Evolutionary conservation across 345 rosid species (phyloP).

Genomic region (Bruguiera sexangula): DNA sequence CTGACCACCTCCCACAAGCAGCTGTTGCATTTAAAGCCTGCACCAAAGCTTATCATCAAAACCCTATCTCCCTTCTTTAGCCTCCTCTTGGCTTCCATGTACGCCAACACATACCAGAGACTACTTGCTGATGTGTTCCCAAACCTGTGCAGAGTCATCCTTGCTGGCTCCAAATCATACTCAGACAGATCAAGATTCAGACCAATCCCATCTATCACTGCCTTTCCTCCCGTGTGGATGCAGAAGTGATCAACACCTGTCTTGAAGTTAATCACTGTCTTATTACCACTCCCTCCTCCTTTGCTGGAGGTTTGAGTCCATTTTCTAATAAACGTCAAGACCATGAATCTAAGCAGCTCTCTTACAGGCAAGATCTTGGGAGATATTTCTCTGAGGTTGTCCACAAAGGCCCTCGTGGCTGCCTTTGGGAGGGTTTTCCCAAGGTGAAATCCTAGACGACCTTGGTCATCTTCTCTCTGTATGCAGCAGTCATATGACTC

Average conservation of each 20-base stretch:
- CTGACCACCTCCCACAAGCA: slow-evolving; percentile 71
- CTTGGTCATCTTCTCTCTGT: slow-evolving; percentile 69
- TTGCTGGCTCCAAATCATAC: slow-evolving; percentile 80
- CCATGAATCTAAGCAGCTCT: slow-evolving; percentile 57
- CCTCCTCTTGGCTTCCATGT: slow-evolving; percentile 89
- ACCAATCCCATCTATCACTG: slow-evolving; percentile 85
- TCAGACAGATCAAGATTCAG: slow-evolving; percentile 57
- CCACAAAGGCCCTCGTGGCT: slow-evolving; percentile 67
- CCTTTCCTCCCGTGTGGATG: slow-evolving; percentile 88
- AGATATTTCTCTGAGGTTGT: slow-evolving; percentile 64
- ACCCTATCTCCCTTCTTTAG: slow-evolving; percentile 71
- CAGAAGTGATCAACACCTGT: slow-evolving; percentile 89
- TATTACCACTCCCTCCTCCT: slow-evolving; percentile 18
- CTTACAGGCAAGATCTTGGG: slow-evolving; percentile 72
- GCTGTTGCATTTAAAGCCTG: slow-evolving; percentile 84
- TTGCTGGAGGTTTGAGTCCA: slow-evolving; percentile 6
- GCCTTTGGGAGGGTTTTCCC: slow-evolving; percentile 76
- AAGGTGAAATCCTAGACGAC: slow-evolving; percentile 60
- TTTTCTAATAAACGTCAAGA: slow-evolving; percentile 35
- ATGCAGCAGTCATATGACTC: slow-evolving; percentile 76
- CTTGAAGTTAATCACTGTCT: slow-evolving; percentile 60
- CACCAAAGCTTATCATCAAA: slow-evolving; percentile 73
- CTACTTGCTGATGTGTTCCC: slow-evolving; percentile 96
- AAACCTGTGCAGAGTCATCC: slow-evolving; percentile 90
- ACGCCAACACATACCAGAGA: slow-evolving; percentile 90